phyloP scores from a whole-genome alignment of 352 stramenopile species.

The Globisporangium yorkense region DNA sequence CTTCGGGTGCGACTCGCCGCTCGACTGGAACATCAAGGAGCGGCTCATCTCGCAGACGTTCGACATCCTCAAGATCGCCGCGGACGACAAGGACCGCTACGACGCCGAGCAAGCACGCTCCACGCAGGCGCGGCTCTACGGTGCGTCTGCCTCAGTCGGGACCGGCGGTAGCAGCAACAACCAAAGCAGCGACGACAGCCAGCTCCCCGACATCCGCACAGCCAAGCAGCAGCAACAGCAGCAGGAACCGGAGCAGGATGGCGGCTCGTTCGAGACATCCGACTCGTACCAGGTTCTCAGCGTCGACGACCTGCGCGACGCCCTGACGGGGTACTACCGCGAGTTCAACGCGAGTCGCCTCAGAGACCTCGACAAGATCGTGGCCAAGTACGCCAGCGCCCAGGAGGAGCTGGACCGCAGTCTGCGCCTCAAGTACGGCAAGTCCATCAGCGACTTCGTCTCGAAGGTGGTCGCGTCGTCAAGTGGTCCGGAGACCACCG shows the following conservation, averaged over 20 bases:
- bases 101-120: conserved; percentile 56
- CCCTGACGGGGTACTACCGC: conserved; percentile 50
- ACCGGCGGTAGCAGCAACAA: conserved; percentile 7
- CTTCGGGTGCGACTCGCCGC: conserved; percentile 92
- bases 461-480: neutral
- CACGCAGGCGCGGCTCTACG: conserved; percentile 62
- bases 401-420: conserved; percentile 64
- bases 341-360: conserved; percentile 49
- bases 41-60: conserved; percentile 91
- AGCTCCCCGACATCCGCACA: conserved; percentile 9
- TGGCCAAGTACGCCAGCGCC: conserved; percentile 55
- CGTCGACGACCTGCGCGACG: conserved; percentile 25
- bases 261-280: neutral
- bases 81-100: conserved; percentile 76
- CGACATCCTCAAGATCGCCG: conserved; percentile 76
- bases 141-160: conserved; percentile 6
- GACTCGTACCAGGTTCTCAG: conserved; percentile 16
- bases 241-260: conserved; percentile 16
- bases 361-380: conserved; percentile 67
- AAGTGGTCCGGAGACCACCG: neutral
- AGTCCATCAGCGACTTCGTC: conserved; percentile 42
- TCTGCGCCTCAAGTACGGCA: conserved; percentile 64
- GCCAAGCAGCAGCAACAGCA: neutral
- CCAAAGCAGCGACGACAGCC: conserved; percentile 8
- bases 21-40: conserved; percentile 95